Evolutionary conservation across 2,329 filamentous ascomycete genomes (phyloP).

Genomic region (Paecilomyces variotii): DNA sequence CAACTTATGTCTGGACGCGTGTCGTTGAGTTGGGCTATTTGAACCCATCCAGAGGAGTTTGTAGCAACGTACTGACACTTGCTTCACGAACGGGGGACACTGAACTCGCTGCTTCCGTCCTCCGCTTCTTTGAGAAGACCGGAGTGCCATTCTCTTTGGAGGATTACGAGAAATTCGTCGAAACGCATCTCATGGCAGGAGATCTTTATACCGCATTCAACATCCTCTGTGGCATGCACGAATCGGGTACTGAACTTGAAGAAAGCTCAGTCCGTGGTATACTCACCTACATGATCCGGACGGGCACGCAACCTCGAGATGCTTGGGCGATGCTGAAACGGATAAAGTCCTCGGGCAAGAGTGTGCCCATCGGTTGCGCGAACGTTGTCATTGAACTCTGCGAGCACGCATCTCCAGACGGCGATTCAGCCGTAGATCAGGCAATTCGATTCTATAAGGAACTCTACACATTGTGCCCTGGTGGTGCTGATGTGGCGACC

Average conservation of each 20-base stretch:
- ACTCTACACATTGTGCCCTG: conserved; percentile 44
- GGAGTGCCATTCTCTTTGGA: conserved; percentile 49
- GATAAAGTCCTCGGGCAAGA: conserved; percentile 43
- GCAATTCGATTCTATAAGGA: conserved; percentile 56
- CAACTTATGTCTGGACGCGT: conserved; percentile 62
- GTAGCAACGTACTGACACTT: conserved; percentile 61
- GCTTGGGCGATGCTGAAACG: conserved; percentile 51
- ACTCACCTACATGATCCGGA: conserved; percentile 46
- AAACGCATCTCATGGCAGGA: conserved; percentile 54
- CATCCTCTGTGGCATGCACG: conserved; percentile 65
- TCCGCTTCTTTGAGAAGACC: conserved; percentile 56
- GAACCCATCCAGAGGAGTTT: conserved; percentile 56
- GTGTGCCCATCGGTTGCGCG: conserved; percentile 43
- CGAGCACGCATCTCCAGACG: conserved; percentile 30
- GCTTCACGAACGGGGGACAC: conserved; percentile 63
- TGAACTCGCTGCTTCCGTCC: conserved; percentile 60
- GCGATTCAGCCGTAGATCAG: conserved; percentile 32
- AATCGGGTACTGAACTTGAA: conserved; percentile 51
- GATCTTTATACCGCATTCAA: conserved; percentile 61
- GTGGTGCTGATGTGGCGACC: conserved; percentile 39
- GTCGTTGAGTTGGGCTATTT: conserved; percentile 53
- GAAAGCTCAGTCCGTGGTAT: conserved; percentile 57
- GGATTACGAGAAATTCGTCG: conserved; percentile 74
- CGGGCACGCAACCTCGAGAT: conserved; percentile 39
- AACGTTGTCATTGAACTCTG: conserved; percentile 45